Evolutionary conservation across 352 stramenopile species (phyloP), one percentile per base, ranked within the genome.

Genomic region (Phytophthora rubi): DNA sequence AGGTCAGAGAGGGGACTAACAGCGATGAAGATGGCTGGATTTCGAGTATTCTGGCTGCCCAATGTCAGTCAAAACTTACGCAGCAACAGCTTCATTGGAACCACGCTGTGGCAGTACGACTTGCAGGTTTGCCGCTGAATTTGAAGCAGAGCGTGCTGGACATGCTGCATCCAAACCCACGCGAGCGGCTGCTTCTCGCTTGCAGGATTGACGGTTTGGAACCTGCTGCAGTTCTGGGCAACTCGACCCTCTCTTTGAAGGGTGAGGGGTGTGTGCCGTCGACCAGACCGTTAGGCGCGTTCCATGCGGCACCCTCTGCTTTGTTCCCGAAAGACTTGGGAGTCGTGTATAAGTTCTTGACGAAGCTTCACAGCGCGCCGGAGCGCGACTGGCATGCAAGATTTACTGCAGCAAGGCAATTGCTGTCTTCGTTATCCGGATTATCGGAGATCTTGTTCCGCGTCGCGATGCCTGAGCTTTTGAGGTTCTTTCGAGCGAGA

Each of bases 101-200:
- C 23, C 33, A 68, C 28, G 33, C 51, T 0, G 55, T 88, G 16
- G 45, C 59, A 9, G 63, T 73, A 30, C 67, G 69, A 45, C 57
- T 90, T 0, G 32, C 33, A 28, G 59, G 49, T 4, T 49, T 91
- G 48, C 83, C 83, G 3, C 64, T 83, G 4, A 76, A 76, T 55
- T 70, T 92, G n/a, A 90, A 91, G 69, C 77, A 80, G 53, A 55
- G 65, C 15, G 80, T 89, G 5, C 30, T 87, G 42, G 73, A 79
- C 21, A 67, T 91, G 39, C 45, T 89, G 3, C 73, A 91, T 64
- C 83, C 83, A 15, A 66, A 86, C 53, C 80, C 79, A 23, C 63
- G 52, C 8, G 61, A 85, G 30, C 65, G 82, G 30, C 67, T 89
- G 13, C 45, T 70, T 54, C 62, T 82, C 37, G 52, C 55, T 7